Evolutionary conservation across 345 rosid species (phyloP).

Genomic region (Euphorbia tirucalli): DNA sequence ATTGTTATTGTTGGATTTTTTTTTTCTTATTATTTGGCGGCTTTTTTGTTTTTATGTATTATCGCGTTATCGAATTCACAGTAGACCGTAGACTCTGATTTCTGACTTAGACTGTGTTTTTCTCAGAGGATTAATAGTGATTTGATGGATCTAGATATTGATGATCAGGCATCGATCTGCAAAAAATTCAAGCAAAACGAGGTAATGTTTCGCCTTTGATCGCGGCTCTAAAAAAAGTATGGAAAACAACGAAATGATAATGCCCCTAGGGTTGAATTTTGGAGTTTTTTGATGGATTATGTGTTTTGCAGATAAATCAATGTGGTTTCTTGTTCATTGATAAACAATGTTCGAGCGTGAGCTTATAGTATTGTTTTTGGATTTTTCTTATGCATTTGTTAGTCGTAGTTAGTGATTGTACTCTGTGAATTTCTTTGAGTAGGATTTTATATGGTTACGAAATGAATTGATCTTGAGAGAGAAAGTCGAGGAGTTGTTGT

Average conservation of each 20-base stretch:
- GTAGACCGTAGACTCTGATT: background rate
- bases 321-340: background rate
- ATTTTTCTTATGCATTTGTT: too few species aligned
- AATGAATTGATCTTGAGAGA: background rate
- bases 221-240: background rate
- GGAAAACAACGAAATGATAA: background rate
- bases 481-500: background rate
- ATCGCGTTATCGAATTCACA: background rate
- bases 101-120: background rate
- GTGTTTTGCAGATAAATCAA: too few species aligned
- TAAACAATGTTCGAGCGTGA: background rate
- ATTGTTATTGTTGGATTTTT: too few species aligned
- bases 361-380: too few species aligned
- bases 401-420: too few species aligned
- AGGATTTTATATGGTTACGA: too few species aligned
- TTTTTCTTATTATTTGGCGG: background rate
- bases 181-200: constrained; percentile 24
- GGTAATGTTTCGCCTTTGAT: constrained; percentile 12
- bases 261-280: background rate
- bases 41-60: background rate
- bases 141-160: constrained; percentile 9
- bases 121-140: background rate
- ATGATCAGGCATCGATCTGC: constrained; percentile 6
- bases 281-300: too few species aligned
- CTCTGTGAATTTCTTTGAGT: too few species aligned